These are phyloP conservation scores for Lasiodiplodia theobromae DNA, from an alignment of 2,329 filamentous ascomycete genomes.

Conservation along the genomic window DNA sequence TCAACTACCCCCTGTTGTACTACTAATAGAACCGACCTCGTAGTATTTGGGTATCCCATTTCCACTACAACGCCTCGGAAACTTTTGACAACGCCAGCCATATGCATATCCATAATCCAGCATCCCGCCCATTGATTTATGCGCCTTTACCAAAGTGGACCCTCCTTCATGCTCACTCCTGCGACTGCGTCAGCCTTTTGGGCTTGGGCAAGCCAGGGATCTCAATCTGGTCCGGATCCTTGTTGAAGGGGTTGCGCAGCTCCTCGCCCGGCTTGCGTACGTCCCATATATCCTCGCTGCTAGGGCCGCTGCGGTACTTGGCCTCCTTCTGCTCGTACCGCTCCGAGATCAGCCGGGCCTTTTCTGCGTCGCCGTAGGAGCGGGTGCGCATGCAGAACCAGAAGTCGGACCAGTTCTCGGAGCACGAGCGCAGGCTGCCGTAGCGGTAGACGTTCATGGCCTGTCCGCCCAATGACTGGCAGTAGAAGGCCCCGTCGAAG, in stretches of 20 bases:
- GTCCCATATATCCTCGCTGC: slow-evolving; percentile 91
- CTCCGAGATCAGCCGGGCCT: slow-evolving; percentile 66
- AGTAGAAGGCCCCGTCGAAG: slow-evolving; percentile 94
- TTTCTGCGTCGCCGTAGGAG: slow-evolving; percentile 65
- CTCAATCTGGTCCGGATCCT: slow-evolving; percentile 42
- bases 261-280: slow-evolving; percentile 64
- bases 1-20: too few relatives aligned
- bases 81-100: background rate
- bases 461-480: slow-evolving; percentile 88
- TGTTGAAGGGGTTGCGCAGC: slow-evolving; percentile 58
- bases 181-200: slow-evolving; percentile 24
- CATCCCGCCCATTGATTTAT: background rate
- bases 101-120: background rate
- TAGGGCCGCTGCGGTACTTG: slow-evolving; percentile 73
- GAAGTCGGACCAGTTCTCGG: slow-evolving; percentile 89
- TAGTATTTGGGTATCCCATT: background rate
- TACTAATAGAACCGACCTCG: background rate
- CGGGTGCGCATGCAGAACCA: slow-evolving; percentile 96
- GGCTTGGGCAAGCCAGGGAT: slow-evolving; percentile 38
- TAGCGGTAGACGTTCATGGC: slow-evolving; percentile 92
- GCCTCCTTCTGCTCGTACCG: slow-evolving; percentile 72
- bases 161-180: slow-evolving; percentile 36
- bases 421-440: slow-evolving; percentile 77
- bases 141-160: slow-evolving; percentile 24
- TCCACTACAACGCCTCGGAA: background rate